Conservation (phyloP, 345 rosid genomes). For the Hibiscus mutabilis region DNA sequence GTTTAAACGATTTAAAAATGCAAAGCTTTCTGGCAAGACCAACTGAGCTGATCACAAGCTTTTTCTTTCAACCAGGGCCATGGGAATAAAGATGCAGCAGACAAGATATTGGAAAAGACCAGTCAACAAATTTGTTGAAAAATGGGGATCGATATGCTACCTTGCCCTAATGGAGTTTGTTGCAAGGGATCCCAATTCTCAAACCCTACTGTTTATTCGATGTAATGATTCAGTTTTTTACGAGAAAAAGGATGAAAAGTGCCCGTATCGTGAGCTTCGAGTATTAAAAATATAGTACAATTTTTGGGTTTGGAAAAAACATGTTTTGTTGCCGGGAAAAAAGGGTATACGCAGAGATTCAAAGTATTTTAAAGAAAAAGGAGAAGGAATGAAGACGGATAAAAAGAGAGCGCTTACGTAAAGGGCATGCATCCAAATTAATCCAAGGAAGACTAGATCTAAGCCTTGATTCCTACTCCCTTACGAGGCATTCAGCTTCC, state of each 20-base stretch:
- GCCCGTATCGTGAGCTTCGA: background rate
- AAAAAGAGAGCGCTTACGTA: constrained; percentile 14
- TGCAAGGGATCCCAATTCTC: background rate
- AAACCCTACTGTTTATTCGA: constrained; percentile 7
- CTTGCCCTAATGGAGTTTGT: background rate
- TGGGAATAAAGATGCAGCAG: constrained; percentile 11
- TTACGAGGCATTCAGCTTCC: constrained; percentile 34
- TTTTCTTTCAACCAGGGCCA: background rate
- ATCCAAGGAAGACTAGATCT: constrained; percentile 15
- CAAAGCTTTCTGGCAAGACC: constrained; percentile 12
- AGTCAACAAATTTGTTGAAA: constrained; percentile 9
- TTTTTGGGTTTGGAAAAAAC: background rate
- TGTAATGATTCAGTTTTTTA: background rate
- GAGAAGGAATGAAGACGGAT: constrained; percentile 6
- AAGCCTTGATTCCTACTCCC: constrained; percentile 42
- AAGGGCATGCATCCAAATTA: constrained; percentile 19
- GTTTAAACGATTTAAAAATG: constrained; percentile 3
- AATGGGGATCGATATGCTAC: background rate
- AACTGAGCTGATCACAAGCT: constrained; percentile 3
- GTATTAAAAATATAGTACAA: background rate
- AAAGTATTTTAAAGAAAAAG: constrained; percentile 18
- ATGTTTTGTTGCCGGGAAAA: background rate
- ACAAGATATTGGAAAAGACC: constrained; percentile 15
- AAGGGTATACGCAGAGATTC: constrained; percentile 14
- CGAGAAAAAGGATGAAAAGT: background rate